Conservation (phyloP, 495 filamentous ascomycete genomes). For the Chaetomium tenue region DNA sequence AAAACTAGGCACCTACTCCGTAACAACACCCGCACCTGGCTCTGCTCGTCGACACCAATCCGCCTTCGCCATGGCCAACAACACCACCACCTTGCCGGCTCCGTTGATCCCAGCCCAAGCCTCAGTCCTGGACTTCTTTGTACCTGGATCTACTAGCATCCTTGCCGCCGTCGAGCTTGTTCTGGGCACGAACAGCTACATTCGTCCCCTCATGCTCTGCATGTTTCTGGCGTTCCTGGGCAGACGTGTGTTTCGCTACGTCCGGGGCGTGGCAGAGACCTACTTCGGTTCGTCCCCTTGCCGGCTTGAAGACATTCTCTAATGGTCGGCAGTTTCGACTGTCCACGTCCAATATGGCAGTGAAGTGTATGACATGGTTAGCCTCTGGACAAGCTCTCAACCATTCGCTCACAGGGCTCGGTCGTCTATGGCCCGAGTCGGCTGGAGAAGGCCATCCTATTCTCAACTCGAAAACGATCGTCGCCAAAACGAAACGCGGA, state of each 20-base stretch:
- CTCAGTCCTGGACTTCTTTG: no score
- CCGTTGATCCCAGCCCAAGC: no score
- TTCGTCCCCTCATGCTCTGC: conserved; percentile 28
- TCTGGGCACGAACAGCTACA: conserved; percentile 29
- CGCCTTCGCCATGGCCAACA: no score
- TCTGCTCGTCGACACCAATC: no score
- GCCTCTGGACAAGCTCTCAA: conserved; percentile 29
- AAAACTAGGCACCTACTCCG: no score
- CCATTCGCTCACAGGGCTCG: conserved; percentile 29
- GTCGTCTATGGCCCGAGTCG: conserved; percentile 30
- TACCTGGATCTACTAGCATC: conserved; percentile 13
- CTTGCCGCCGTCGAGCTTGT: conserved; percentile 27
- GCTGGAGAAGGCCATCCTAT: conserved; percentile 20
- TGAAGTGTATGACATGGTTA: conserved; percentile 36
- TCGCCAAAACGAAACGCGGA: conserved; percentile 16
- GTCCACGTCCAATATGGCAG: conserved; percentile 34
- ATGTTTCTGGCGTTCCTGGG: conserved; percentile 33
- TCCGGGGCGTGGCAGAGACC: conserved; percentile 30
- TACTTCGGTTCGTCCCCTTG: conserved; percentile 37
- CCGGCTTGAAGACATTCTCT: conserved; percentile 23
- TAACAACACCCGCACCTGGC: no score
- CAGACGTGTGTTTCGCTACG: conserved; percentile 29
- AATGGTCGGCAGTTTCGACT: conserved; percentile 32
- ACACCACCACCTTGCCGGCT: no score
- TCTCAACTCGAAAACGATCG: no score